Evolutionary conservation across 371 early-diverging fungal genomes (phyloP), one percentile per base, ranked within the genome.

Genomic region (Phascolomyces articulosus): DNA sequence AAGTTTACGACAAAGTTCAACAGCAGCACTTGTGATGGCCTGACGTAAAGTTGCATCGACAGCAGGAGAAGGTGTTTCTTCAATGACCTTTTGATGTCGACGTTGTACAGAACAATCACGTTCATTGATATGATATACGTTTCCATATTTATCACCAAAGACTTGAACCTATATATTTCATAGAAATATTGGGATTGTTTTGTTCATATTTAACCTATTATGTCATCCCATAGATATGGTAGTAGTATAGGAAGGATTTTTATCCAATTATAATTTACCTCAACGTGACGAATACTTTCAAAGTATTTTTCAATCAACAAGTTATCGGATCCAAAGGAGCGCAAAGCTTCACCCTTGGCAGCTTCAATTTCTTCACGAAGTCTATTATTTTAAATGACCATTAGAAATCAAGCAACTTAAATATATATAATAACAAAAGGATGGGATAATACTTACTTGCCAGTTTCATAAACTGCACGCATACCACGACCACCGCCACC

Each of bases 401-500:
- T n/a, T n/a, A n/a, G n/a, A n/a, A n/a, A n/a, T n/a, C n/a, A n/a
- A n/a, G n/a, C n/a, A n/a, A 51, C 0, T 23, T 20, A 51, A 11
- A 51, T n/a, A 24, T 8, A 23, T 23, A 24, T 4, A 20, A 51
- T 3, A 11, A 51, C 11, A 51, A 51, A 15, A 4, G 2, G 38
- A 29, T 23, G 6, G 15, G 26, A 40, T 21, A 16, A n/a, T 11
- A 58, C 73, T 67, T 72, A 78, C 81, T 75, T 68, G 55, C 48
- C 58, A 8, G 74, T 58, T n/a, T 81, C 73, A 47, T 78, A 81
- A 2, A 81, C 81, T 13, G 93, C 87, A 63, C 92, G 85, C 92
- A 94, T 94, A 53, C 95, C 92, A 75, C 96, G 96, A 63, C 98
- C 96, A 74, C 96, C 96, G 58, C 96, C 96, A 70, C 94, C 94